Base-by-base conservation (phyloP, 2,329 filamentous ascomycete genomes). In the Xylariaceae sp. region DNA sequence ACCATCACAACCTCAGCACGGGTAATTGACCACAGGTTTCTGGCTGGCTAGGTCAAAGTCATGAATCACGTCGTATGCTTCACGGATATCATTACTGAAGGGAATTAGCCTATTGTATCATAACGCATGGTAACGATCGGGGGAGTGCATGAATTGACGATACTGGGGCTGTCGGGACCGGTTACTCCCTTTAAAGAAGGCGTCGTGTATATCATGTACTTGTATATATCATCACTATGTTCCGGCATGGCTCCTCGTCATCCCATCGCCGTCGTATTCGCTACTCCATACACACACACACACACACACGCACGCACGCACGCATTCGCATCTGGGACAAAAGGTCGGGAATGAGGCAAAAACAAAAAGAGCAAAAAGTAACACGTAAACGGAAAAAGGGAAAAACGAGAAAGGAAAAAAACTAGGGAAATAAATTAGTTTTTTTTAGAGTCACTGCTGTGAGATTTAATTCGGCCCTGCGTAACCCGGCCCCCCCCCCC, bases 191-290 rank as follows among this genome's bases (percentile, higher is more conserved):
- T 6, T 16, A n/a, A 29, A 32, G 16, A 47, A 10, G 26, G 21
- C 48, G 42, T 43, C 19, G 29, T 34, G 29, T 46, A 37, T 39
- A 37, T 48, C 19, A 3, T n/a, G 26, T 47, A 22, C 12, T 43
- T 57, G 52, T 57, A 57, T 55, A 57, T 57, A 57, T 9, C 47
- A 37, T 37, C 37, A 37, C 36, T 37, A 55, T 52, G 29, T 30
- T 19, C n/a, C 37, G 44, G 12, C 48, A 12, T 37, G 15, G 36
- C 3, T 29, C n/a, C 4, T 32, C 54, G 41, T 12, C 7, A 50
- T 40, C 18, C 26, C 21, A 19, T 19, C 19, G 40, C 10, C 16
- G 46, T 46, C 19, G 29, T 36, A 41, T 49, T n/a, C 55, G 18
- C 51, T 34, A 48, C 55, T 52, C 32, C 29, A 30, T 10, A 30